phyloP scores from a whole-genome alignment of 768 basidiomycete genomes.

The Lactifluus subvellereus region DNA sequence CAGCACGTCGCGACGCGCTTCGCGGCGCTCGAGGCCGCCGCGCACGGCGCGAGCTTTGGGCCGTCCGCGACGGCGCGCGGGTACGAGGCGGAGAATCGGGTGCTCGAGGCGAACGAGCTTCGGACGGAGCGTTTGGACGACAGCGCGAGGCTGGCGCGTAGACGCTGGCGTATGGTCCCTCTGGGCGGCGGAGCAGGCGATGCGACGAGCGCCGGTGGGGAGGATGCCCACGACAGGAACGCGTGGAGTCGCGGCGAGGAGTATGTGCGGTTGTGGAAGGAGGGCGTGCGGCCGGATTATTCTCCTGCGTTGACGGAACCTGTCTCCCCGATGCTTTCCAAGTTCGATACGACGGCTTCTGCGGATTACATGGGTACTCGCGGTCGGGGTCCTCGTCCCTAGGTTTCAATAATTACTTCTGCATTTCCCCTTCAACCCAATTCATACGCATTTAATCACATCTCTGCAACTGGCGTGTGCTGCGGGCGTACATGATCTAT shows the following conservation, averaged over 20 bases:
- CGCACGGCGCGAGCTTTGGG: conserved; percentile 61
- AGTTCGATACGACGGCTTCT: background rate
- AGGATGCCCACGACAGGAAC: conserved; percentile 29
- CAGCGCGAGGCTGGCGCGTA: conserved; percentile 54
- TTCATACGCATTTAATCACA: background rate
- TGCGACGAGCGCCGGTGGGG: background rate
- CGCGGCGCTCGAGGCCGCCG: conserved; percentile 75
- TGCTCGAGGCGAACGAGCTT: conserved; percentile 51
- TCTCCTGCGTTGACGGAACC: conserved; percentile 46
- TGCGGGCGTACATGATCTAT: background rate
- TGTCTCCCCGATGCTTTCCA: background rate
- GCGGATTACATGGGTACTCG: conserved; percentile 11
- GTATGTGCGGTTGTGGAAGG: conserved; percentile 67
- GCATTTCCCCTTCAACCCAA: background rate
- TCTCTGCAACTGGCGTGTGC: background rate
- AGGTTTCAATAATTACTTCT: background rate
- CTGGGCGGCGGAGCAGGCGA: conserved; percentile 20
- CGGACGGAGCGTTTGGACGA: conserved; percentile 55
- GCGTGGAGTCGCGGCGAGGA: conserved; percentile 71
- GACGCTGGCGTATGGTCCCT: conserved; percentile 62
- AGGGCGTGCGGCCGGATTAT: conserved; percentile 63
- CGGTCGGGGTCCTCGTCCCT: background rate
- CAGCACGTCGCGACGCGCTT: conserved; percentile 70
- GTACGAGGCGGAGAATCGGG: conserved; percentile 56
- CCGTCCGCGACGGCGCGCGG: conserved; percentile 55